Percentiles rank a stretch among this genome's conserved stretches.
These are phyloP conservation scores for Phytophthora syringae DNA, from an alignment of 352 stramenopile species.

Conservation along the genomic window DNA sequence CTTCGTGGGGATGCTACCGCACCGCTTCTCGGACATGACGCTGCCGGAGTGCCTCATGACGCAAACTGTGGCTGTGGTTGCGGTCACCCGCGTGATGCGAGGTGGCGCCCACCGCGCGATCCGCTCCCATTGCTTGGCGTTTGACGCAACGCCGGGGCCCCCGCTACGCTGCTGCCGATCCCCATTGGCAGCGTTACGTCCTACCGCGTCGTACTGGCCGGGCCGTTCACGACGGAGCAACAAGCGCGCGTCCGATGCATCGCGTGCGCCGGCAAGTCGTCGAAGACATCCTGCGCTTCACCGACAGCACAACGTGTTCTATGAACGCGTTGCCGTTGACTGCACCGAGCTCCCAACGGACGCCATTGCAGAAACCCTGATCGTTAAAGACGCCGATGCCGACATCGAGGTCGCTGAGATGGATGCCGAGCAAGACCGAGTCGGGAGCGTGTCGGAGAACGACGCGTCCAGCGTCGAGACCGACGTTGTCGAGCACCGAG, in stretches of 20 bases:
- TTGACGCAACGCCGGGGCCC: conserved; percentile 31
- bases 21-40: neutral
- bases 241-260: neutral
- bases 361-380: neutral
- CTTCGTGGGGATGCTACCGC: neutral
- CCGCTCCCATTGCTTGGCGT: conserved; percentile 28
- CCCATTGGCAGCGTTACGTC: neutral
- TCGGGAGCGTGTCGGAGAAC: neutral
- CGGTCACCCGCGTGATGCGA: conserved; percentile 23
- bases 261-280: neutral
- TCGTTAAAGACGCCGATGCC: neutral
- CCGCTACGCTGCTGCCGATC: neutral
- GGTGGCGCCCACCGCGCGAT: conserved; percentile 26
- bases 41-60: conserved; percentile 14
- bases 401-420: neutral
- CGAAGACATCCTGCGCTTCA: neutral
- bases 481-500: neutral
- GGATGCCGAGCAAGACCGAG: neutral
- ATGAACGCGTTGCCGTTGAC: neutral
- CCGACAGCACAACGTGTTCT: neutral
- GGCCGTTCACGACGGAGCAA: neutral
- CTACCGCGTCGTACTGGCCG: neutral
- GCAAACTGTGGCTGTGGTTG: conserved; percentile 22
- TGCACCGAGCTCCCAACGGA: neutral
- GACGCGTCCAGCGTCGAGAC: neutral